Evolutionary conservation across 2,329 filamentous ascomycete genomes (phyloP).

Genomic region (Colletotrichum agaves): DNA sequence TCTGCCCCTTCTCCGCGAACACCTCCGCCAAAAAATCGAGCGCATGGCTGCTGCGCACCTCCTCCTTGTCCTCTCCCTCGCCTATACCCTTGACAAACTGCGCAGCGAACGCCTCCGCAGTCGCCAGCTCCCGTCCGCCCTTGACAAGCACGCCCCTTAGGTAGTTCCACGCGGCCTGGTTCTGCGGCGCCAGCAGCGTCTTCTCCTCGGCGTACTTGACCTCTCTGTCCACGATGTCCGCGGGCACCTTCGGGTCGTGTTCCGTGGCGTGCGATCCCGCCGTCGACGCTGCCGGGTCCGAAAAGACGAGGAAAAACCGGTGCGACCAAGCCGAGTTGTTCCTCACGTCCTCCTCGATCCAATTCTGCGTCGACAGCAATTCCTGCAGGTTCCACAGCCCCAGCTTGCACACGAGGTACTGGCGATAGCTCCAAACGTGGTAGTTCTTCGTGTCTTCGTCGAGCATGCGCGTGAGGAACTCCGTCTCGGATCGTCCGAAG

Average conservation of each 20-base stretch:
- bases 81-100: conserved; percentile 62
- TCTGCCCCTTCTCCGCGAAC: conserved; percentile 66
- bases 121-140: conserved; percentile 62
- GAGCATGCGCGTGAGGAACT: conserved; percentile 85
- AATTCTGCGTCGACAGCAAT: conserved; percentile 74
- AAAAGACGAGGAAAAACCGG: conserved; percentile 92
- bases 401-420: conserved; percentile 73
- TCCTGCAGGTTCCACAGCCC: conserved; percentile 78
- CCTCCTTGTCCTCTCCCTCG: conserved; percentile 56
- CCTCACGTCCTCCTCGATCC: conserved; percentile 83
- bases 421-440: conserved; percentile 96
- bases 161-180: conserved; percentile 95
- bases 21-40: conserved; percentile 79
- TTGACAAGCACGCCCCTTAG: conserved; percentile 79
- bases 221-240: conserved; percentile 77
- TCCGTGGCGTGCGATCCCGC: conserved; percentile 60
- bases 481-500: conserved; percentile 73
- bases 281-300: conserved; percentile 64
- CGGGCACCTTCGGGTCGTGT: conserved; percentile 66
- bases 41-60: conserved; percentile 71
- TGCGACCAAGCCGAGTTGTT: conserved; percentile 99
- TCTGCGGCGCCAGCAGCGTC: conserved; percentile 86
- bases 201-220: conserved; percentile 78
- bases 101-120: conserved; percentile 59
- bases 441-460: conserved; percentile 94